Evolutionary conservation across 2,329 filamentous ascomycete species (phyloP), one percentile per base, ranked within the genome.

Genomic region (Neonectria hederae): DNA sequence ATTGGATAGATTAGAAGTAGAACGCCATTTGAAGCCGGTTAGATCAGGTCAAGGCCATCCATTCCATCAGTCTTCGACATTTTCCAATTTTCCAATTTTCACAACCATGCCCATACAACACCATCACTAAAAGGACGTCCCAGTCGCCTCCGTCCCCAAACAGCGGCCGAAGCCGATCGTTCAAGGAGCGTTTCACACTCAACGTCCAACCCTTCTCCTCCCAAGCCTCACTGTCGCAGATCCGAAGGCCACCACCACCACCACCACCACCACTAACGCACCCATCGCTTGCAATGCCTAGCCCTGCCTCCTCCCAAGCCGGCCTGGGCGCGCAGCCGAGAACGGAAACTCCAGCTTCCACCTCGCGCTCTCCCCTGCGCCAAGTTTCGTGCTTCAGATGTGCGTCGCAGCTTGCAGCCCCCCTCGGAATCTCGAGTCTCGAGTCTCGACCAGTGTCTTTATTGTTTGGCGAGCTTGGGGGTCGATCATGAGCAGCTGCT

Each of bases 351-450:
- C 63, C 62, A 68, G 51, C 65, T 64, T 71, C 70, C 70, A 65
- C 55, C 57, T 51, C 45, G 30, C 48, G 32, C 17, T 38, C 59
- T 57, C 59, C 59, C 59, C 24, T 19, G 45, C n/a, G 26, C 46
- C 26, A 49, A 54, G 40, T 59, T 58, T 57, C 66, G 57, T 70
- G 71, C 71, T 72, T 72, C 71, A 73, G 69, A 74, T 69, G 54
- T 71, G 69, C 69, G 60, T 73, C 68, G 60, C 59, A 62, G 63
- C 53, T 40, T 51, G 66, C 57, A 43, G 58, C 35, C 54, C 42
- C n/a, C n/a, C n/a, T n/a, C 28, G 24, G 24, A n/a, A n/a, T n/a
- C n/a, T n/a, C n/a, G 24, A 26, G 24, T 26, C 24, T 26, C 52
- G 60, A 68, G 56, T 48, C 43, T 55, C 60, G 59, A 5, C 58